Percentiles rank a stretch among this genome's conserved stretches.
Conservation (phyloP, 2,329 filamentous ascomycete species). For the Aspergillus transmontanensis region DNA sequence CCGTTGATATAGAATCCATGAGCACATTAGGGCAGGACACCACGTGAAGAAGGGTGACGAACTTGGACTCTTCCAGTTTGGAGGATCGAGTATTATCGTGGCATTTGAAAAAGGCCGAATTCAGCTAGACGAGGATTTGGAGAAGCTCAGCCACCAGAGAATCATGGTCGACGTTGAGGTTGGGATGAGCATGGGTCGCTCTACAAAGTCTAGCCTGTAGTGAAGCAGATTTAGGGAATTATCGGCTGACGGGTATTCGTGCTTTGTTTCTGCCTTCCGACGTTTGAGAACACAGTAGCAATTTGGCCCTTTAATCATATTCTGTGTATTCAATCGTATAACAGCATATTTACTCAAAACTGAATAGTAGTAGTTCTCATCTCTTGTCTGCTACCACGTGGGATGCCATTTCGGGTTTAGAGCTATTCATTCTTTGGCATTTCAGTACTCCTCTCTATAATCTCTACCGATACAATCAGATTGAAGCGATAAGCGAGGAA, state of each 20-base stretch:
- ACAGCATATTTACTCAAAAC: too few species aligned
- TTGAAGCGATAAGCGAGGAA: too few species aligned
- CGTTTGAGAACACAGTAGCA: too few species aligned
- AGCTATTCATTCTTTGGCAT: too few species aligned
- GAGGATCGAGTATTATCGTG: slow-evolving; percentile 46
- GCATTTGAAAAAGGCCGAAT: slow-evolving; percentile 42
- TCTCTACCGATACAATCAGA: too few species aligned
- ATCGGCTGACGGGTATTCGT: not conserved
- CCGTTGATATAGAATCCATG: slow-evolving; percentile 32
- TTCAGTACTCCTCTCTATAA: too few species aligned
- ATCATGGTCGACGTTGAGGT: slow-evolving; percentile 43
- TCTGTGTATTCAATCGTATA: too few species aligned
- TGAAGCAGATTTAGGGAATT: not conserved
- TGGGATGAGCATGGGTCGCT: slow-evolving; percentile 41
- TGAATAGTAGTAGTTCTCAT: too few species aligned
- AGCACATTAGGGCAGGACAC: slow-evolving; percentile 34
- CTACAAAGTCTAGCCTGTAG: not conserved
- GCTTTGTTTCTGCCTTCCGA: not conserved
- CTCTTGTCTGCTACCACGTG: too few species aligned
- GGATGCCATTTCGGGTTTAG: too few species aligned
- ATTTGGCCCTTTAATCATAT: too few species aligned
- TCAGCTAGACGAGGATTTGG: slow-evolving; percentile 43
- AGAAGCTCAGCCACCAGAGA: slow-evolving; percentile 32
- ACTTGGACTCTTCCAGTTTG: slow-evolving; percentile 45
- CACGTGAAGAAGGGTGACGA: slow-evolving; percentile 45